Percentiles rank a stretch among this genome's conserved stretches.
These are phyloP conservation scores for Helicostylum pulchrum DNA, from an alignment of 192 early-diverging fungal genomes.

Conservation along the genomic window DNA sequence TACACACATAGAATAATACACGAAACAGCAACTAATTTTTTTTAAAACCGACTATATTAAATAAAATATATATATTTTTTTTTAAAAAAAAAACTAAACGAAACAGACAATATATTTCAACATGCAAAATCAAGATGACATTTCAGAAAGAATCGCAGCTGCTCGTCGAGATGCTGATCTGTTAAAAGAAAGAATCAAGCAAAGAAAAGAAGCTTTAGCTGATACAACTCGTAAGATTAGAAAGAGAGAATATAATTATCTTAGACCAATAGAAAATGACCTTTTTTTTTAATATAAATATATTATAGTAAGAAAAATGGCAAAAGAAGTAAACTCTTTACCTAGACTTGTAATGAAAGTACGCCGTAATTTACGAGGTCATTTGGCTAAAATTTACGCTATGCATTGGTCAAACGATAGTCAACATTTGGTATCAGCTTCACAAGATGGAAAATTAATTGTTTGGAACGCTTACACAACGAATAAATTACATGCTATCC, in stretches of 20 bases:
- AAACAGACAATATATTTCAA: not conserved
- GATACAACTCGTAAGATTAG: slow-evolving; percentile 85
- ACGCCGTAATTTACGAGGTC: slow-evolving; percentile 94
- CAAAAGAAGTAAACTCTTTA: slow-evolving; percentile 76
- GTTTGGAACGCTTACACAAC: slow-evolving; percentile 98
- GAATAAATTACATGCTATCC: slow-evolving; percentile 99
- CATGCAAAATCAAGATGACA: slow-evolving; percentile 55
- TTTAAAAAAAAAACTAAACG: no score
- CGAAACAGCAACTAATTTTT: not conserved
- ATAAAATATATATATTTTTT: no score
- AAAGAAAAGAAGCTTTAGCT: slow-evolving; percentile 86
- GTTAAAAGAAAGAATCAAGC: slow-evolving; percentile 92
- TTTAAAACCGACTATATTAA: not conserved
- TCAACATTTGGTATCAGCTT: slow-evolving; percentile 93
- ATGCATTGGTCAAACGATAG: slow-evolving; percentile 60
- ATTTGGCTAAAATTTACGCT: slow-evolving; percentile 97
- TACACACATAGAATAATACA: not conserved
- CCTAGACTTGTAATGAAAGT: slow-evolving; percentile 91
- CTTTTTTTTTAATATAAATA: not conserved
- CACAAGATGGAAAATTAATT: slow-evolving; percentile 98
- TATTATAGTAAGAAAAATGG: slow-evolving; percentile 20
- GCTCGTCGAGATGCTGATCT: slow-evolving; percentile 92
- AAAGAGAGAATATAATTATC: not conserved
- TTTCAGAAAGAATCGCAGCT: slow-evolving; percentile 80
- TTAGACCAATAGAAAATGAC: not conserved